These are phyloP conservation scores for Coemansia sp. DNA, from an alignment of 192 early-diverging fungal genomes.

Conservation along the genomic window DNA sequence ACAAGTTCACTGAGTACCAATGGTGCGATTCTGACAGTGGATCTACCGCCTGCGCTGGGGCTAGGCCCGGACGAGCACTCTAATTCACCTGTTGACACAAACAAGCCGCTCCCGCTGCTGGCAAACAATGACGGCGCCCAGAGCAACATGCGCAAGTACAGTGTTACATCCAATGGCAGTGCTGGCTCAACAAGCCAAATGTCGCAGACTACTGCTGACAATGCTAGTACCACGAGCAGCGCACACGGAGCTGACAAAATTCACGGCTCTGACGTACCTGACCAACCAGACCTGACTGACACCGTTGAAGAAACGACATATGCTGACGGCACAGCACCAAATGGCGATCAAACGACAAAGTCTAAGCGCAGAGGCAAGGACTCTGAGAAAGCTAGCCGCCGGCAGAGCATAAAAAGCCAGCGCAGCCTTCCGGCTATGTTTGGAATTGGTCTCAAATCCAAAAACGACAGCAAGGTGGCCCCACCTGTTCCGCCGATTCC, in stretches of 20 bases:
- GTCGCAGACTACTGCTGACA: slow-evolving; percentile 4
- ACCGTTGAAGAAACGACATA: not conserved
- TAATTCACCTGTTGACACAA: slow-evolving; percentile 12
- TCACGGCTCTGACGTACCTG: not conserved
- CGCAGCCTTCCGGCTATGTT: slow-evolving; percentile 54
- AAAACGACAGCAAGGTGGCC: slow-evolving; percentile 22
- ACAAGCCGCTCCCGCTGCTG: slow-evolving; percentile 42
- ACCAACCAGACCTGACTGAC: not conserved
- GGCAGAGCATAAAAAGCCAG: slow-evolving; percentile 54
- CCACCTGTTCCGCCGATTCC: slow-evolving; percentile 46
- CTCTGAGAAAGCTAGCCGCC: slow-evolving; percentile 34
- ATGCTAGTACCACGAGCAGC: slow-evolving; percentile 3
- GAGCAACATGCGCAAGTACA: slow-evolving; percentile 8
- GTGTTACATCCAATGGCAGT: slow-evolving; percentile 8
- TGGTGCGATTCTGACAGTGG: slow-evolving; percentile 10
- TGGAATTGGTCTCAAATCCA: slow-evolving; percentile 41
- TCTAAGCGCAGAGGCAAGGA: slow-evolving; percentile 27
- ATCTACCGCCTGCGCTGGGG: not conserved
- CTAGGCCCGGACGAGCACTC: slow-evolving; percentile 9
- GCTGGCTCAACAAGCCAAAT: slow-evolving; percentile 1
- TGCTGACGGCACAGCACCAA: not conserved
- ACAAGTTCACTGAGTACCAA: slow-evolving; percentile 2
- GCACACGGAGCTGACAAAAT: not conserved
- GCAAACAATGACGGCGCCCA: not conserved
- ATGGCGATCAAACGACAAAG: slow-evolving; percentile 3